These are phyloP conservation scores for Paraphysoderma sedebokerense DNA, from an alignment of 371 early-diverging fungal genomes.

Conservation along the genomic window DNA sequence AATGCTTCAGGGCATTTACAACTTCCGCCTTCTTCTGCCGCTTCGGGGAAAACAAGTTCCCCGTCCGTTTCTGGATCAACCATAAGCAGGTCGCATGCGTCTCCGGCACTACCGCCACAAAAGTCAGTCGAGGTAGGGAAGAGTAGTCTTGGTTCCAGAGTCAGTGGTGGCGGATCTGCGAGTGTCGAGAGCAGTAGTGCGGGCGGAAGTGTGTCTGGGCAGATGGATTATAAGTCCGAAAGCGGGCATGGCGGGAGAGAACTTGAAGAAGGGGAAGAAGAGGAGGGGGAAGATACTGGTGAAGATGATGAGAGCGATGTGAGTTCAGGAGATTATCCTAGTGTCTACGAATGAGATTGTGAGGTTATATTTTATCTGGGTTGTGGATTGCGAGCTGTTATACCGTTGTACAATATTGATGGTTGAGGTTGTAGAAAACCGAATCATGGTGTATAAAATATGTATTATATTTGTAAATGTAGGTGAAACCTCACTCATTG, in stretches of 20 bases:
- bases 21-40: too few relatives aligned
- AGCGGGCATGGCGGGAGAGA: conserved; percentile 2
- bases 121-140: too few relatives aligned
- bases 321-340: conserved; percentile 5
- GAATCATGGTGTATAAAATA: conserved; percentile 1
- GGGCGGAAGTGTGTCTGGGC: too few relatives aligned
- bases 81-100: too few relatives aligned
- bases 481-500: conserved; percentile 8
- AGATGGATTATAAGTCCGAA: too few relatives aligned
- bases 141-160: too few relatives aligned
- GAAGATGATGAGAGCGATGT: conserved; percentile 6
- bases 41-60: too few relatives aligned
- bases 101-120: too few relatives aligned
- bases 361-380: not conserved
- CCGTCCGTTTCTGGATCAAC: too few relatives aligned
- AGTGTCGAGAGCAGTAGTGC: too few relatives aligned
- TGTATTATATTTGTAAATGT: conserved; percentile 11
- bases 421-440: conserved; percentile 4
- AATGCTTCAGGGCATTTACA: too few relatives aligned
- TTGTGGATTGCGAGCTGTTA: not conserved
- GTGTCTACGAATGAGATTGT: not conserved
- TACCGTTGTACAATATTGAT: not conserved
- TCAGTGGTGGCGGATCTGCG: too few relatives aligned
- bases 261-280: not conserved
- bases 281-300: conserved; percentile 1